phyloP scores from a whole-genome alignment of 345 rosid species.

The Ceriops decandra region DNA sequence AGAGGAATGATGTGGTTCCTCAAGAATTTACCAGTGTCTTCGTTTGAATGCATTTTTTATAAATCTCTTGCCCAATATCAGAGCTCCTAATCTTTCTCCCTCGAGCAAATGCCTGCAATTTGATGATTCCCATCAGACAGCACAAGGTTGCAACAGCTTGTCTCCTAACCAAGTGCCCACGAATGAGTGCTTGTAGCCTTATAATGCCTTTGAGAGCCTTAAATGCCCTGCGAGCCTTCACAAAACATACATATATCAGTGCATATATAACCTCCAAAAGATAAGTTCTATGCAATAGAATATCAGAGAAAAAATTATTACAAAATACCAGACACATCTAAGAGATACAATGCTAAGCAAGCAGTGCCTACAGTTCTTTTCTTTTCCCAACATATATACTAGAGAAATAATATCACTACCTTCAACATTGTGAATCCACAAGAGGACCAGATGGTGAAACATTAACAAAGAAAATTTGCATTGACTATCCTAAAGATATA shows the following conservation, averaged over 20 bases:
- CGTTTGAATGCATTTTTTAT: slow-evolving; percentile 22
- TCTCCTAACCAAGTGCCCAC: slow-evolving; percentile 93
- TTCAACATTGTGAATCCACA: no score
- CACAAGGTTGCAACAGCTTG: slow-evolving; percentile 80
- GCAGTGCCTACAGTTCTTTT: background rate
- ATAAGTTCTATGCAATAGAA: background rate
- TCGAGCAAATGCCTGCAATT: slow-evolving; percentile 72
- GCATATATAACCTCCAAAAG: slow-evolving; percentile 4
- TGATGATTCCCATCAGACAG: slow-evolving; percentile 77
- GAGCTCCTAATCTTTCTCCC: slow-evolving; percentile 62
- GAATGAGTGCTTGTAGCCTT: slow-evolving; percentile 93
- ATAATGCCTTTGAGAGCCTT: slow-evolving; percentile 92
- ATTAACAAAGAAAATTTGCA: no score
- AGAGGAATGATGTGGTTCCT: background rate
- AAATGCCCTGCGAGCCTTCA: slow-evolving; percentile 95
- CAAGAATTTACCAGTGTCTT: slow-evolving; percentile 50
- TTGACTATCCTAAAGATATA: no score
- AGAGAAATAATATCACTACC: no score
- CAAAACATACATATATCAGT: slow-evolving; percentile 33
- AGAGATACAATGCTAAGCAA: background rate
- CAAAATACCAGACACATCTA: background rate
- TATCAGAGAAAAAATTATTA: background rate
- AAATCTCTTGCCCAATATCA: slow-evolving; percentile 48
- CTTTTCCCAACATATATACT: no score
- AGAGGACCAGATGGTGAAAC: no score